Evolutionary conservation across 2,329 filamentous ascomycete species (phyloP).

Genomic region (Pezicula neosporulosa): DNA sequence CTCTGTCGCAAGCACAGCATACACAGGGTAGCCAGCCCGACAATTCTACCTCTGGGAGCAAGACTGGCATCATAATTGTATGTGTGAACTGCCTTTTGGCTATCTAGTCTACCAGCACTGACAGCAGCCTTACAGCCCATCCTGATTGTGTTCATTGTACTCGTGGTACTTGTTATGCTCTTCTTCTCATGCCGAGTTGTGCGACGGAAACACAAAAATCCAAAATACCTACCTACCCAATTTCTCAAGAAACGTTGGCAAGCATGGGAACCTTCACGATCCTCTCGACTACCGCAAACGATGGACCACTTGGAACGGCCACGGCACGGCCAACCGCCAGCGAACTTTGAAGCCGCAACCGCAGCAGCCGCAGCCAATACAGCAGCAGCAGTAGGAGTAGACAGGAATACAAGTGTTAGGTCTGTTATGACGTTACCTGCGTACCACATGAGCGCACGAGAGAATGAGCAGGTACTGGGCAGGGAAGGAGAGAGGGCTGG

Average conservation of each 20-base stretch:
- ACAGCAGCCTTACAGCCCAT: neutral
- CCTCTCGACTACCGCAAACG: constrained; percentile 15
- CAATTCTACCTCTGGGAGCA: neutral
- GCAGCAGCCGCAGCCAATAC: neutral
- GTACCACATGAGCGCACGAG: constrained; percentile 70
- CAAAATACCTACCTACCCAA: constrained; percentile 43
- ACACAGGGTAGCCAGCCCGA: too few relatives aligned
- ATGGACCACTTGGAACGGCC: constrained; percentile 32
- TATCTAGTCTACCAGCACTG: too few relatives aligned
- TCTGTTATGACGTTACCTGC: constrained; percentile 93
- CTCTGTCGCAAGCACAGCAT: too few relatives aligned
- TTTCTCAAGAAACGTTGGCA: constrained; percentile 46
- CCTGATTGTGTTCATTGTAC: neutral
- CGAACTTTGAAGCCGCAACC: neutral
- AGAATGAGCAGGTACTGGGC: constrained; percentile 78
- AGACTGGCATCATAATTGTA: neutral
- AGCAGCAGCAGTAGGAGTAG: constrained; percentile 44
- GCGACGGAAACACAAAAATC: constrained; percentile 36
- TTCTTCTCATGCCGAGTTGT: constrained; percentile 27
- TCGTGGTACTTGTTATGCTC: neutral
- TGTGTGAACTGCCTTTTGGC: neutral
- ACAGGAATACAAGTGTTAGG: constrained; percentile 80
- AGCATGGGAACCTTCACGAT: constrained; percentile 35
- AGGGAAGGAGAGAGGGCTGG: constrained; percentile 89
- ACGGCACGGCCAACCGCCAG: neutral